Evolutionary conservation across 164 flowering plant species (phyloP).

Genomic region (Houttuynia cordata): DNA sequence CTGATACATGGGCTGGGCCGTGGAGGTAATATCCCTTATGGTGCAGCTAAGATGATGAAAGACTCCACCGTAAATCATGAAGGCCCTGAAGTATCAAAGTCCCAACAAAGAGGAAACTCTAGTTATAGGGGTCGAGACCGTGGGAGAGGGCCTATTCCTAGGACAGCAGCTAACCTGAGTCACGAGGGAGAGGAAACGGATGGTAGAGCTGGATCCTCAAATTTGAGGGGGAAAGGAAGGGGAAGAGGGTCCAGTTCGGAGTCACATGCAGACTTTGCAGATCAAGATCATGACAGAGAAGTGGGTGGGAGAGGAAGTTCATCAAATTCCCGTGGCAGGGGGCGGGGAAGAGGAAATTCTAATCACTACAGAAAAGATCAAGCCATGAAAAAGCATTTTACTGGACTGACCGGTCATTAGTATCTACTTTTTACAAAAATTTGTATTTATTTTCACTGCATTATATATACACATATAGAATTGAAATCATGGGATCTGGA

Average conservation of each 20-base stretch:
- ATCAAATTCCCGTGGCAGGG: constrained; percentile 5
- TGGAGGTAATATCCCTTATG: constrained; percentile 80
- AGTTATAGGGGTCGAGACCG: constrained; percentile 29
- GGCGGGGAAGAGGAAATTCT: constrained; percentile 24
- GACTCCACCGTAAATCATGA: constrained; percentile 7
- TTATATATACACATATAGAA: too few relatives aligned
- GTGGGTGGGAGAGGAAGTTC: background rate
- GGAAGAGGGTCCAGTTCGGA: background rate
- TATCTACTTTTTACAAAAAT: background rate
- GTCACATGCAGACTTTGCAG: background rate
- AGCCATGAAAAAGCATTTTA: constrained; percentile 63
- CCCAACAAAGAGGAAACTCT: constrained; percentile 23
- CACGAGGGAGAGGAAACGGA: background rate
- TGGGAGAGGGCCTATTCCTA: constrained; percentile 32
- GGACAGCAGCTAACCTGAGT: background rate
- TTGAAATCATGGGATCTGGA: too few relatives aligned
- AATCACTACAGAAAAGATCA: constrained; percentile 54
- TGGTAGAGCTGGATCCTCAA: background rate
- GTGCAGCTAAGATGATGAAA: constrained; percentile 35
- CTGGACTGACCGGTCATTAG: constrained; percentile 43
- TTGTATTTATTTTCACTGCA: too few relatives aligned
- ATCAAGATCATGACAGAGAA: background rate
- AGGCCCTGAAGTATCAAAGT: constrained; percentile 19
- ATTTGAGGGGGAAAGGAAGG: background rate
- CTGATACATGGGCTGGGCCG: constrained; percentile 80